Conservation (phyloP, 2,329 filamentous ascomycete species). For the Aspergillus sp. region DNA sequence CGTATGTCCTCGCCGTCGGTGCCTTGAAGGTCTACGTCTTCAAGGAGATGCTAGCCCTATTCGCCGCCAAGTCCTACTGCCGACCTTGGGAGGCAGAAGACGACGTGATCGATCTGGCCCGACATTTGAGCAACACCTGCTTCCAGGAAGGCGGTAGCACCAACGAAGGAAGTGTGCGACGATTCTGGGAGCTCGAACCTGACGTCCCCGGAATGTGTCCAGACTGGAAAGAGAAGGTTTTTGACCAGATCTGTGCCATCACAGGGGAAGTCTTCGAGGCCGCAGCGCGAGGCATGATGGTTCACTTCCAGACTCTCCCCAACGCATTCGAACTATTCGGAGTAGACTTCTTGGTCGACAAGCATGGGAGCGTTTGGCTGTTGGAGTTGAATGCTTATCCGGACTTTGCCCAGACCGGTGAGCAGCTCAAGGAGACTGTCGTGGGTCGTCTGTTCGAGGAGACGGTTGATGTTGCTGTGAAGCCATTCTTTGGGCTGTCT, state of each 20-base stretch:
- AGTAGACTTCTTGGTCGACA: constrained; percentile 79
- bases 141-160: constrained; percentile 56
- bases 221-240: constrained; percentile 54
- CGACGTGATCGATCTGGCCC: constrained; percentile 50
- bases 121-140: constrained; percentile 92
- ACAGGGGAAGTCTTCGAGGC: constrained; percentile 79
- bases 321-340: constrained; percentile 92
- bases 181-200: constrained; percentile 63
- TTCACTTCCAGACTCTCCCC: constrained; percentile 83
- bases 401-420: constrained; percentile 87
- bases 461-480: constrained; percentile 59
- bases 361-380: constrained; percentile 57
- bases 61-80: constrained; percentile 66
- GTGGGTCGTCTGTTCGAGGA: constrained; percentile 70
- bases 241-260: constrained; percentile 62
- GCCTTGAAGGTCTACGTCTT: constrained; percentile 78
- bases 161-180: constrained; percentile 58
- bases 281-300: constrained; percentile 70
- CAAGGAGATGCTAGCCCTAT: constrained; percentile 83
- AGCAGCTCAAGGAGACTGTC: constrained; percentile 56
- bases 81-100: constrained; percentile 47
- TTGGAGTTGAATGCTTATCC: constrained; percentile 94
- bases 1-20: constrained; percentile 77
- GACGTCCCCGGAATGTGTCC: constrained; percentile 21
- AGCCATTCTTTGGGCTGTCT: constrained; percentile 54